Evolutionary conservation across 371 early-diverging fungal species (phyloP), one percentile per base, ranked within the genome.

Genomic region (Saksenaea vasiformis): DNA sequence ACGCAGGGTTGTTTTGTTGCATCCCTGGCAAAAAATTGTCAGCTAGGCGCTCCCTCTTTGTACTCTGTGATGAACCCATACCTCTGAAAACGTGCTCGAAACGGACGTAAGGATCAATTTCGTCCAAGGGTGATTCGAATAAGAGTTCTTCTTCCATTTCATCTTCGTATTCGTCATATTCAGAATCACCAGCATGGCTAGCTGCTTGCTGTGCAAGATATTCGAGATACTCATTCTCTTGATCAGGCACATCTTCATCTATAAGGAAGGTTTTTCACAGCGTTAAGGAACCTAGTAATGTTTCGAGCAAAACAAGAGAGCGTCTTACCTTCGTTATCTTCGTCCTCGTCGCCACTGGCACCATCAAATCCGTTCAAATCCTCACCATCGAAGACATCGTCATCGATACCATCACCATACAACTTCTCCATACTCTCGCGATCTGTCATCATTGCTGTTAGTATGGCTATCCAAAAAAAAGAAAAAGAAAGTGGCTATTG

Each of bases 71-170:
- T 62, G 14, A 31, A 26, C 54, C 10, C 56, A 56, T 76, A 72
- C 74, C 72, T 60, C 74, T 65, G 54, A 85, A 79, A 5, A 72
- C 74, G 54, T 85, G 81, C 14, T 87, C 85, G 74, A 96, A 91
- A 61, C 82, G 80, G 26, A 88, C 66, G 76, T 93, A 94, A 4
- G 91, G 89, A 68, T 96, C 90, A 47, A 97, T 73, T 39, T 85
- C 77, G 67, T 97, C 97, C 62, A 96, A 77, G 14, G 95, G 94
- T 1, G 94, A 92, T 65, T 91, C 91, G 62, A 90, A 91, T 58
- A 86, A 68, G 13, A 90, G 78, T 65, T 94, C 93, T 70, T 94
- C 94, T 26, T 88, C 85, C 31, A 92, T 83, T 34, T 85, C 82
- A 22, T 87, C 89, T n/a, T 89, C 83, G 5, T 85, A 74, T 17